Evolutionary conservation across 305 asterid genomes (phyloP).

Genomic region (Solanum hybrid): DNA sequence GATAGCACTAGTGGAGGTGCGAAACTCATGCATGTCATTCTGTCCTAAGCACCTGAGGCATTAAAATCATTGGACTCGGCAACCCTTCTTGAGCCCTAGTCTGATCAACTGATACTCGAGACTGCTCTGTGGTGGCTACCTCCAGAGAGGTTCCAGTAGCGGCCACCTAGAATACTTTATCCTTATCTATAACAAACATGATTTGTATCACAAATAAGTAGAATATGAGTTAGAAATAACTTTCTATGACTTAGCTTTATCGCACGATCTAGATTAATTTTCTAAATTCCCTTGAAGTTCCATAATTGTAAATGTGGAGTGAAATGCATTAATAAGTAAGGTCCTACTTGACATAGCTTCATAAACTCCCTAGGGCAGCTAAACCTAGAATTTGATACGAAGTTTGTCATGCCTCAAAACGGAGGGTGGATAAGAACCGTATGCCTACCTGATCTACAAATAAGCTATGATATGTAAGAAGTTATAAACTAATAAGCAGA

Average conservation of each 20-base stretch:
- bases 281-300: neutral
- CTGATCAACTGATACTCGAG: neutral
- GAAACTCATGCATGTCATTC: neutral
- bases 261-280: neutral
- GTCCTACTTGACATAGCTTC: neutral
- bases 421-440: neutral
- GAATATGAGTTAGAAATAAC: neutral
- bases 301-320: neutral
- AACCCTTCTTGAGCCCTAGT: neutral
- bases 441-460: neutral
- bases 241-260: neutral
- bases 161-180: neutral
- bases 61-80: neutral
- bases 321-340: neutral
- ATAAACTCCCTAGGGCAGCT: neutral
- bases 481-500: neutral
- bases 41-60: neutral
- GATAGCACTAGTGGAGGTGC: neutral
- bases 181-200: neutral
- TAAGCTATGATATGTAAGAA: neutral
- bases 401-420: neutral
- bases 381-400: neutral
- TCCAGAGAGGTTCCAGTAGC: neutral
- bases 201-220: neutral
- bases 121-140: neutral